Evolutionary conservation across 805 yeast species (phyloP), one percentile per base, ranked within the genome.

Genomic region (Metschnikowia amazonensis): DNA sequence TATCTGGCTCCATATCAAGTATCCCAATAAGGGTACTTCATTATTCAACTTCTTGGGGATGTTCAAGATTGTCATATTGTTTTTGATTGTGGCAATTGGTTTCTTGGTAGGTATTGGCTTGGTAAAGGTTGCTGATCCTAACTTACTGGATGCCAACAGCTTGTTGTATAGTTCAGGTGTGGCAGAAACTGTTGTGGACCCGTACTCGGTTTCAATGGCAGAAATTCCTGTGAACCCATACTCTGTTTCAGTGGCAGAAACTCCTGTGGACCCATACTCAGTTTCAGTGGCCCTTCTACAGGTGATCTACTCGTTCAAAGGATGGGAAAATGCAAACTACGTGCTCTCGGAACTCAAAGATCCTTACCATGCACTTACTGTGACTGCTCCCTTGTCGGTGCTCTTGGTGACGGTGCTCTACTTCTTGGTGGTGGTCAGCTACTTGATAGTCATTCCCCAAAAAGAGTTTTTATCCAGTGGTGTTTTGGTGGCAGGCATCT

Each of bases 281-380:
- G 57, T 75, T 5, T 72, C 85, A 1, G 80, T 80, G 30, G 85
- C 82, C 0, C 57, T 81, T 28, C 58, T 81, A 30, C 77, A 82
- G 41, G 75, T 82, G 20, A 77, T 82, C 11, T 81, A 80, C 56
- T 79, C 86, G 0, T 81, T 80, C 61, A 76, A 81, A 48, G 87
- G 87, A 4, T 81, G 86, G 86, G 86, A 82, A 51, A 81, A 81
- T 52, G 82, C 82, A 35, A 82, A 82, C 56, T 76, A 79, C 51
- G 87, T 81, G 0, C 62, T 81, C 42, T 74, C 75, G 48, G 86
- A 81, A 53, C 73, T 81, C 35, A 67, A 69, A 14, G 70, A 80
- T 51, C 87, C 87, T 0, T 70, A 72, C 35, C 69, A 72, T 27
- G 81, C 83, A 0, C 67, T 81, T 44, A 73, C 76, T n/a, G 64